Conservation (phyloP, 179 eudicot species). For the Amaranthus tricolor region DNA sequence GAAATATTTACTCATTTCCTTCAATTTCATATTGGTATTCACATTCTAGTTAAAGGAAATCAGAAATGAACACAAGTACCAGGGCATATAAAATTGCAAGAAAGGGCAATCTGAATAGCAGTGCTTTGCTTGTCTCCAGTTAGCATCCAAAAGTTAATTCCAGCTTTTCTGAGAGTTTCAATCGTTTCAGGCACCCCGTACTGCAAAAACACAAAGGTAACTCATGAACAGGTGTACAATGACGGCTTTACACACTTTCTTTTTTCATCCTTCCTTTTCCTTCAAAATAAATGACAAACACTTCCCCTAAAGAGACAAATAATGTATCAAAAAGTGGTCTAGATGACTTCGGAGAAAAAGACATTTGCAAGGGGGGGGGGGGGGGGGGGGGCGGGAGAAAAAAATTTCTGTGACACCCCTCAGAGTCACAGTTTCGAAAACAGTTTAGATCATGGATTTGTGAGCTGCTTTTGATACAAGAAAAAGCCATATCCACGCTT, state of each 20-base stretch:
- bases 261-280: neutral
- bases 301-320: neutral
- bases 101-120: slow-evolving; percentile 92
- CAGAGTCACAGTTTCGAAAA: no score
- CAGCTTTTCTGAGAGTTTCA: slow-evolving; percentile 86
- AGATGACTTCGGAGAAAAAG: neutral
- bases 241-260: neutral
- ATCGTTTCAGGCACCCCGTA: slow-evolving; percentile 96
- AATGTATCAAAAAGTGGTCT: neutral
- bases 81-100: slow-evolving; percentile 95
- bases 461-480: no score
- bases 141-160: slow-evolving; percentile 98
- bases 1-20: slow-evolving; percentile 1
- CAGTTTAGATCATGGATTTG: no score
- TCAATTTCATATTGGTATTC: neutral
- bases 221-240: neutral
- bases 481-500: no score
- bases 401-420: no score
- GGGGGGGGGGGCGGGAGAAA: no score
- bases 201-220: slow-evolving; percentile 36
- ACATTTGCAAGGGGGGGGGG: no score
- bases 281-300: neutral
- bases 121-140: slow-evolving; percentile 98
- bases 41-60: neutral
- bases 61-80: slow-evolving; percentile 35